phyloP scores from a whole-genome alignment of 805 yeast species.

The Starmerella etchellsii region DNA sequence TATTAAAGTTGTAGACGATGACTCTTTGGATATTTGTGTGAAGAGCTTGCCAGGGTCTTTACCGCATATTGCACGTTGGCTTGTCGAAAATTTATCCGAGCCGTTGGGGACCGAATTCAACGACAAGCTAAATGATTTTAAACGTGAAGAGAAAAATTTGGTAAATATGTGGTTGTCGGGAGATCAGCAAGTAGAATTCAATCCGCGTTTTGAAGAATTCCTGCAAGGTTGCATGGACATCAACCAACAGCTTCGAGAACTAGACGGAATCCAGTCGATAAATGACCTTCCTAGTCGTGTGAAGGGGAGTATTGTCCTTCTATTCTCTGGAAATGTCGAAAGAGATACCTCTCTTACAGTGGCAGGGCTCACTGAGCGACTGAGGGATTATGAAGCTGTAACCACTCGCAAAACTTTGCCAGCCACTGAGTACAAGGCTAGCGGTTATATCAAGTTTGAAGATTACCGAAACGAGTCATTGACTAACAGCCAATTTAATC shows the following conservation, averaged over 20 bases:
- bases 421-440: too few relatives aligned
- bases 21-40: not conserved
- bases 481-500: too few relatives aligned
- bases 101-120: not conserved
- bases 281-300: not conserved
- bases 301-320: not conserved
- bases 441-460: too few relatives aligned
- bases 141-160: not conserved
- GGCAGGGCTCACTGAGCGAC: not conserved
- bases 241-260: not conserved
- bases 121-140: not conserved
- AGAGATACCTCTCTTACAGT: too few relatives aligned
- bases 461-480: too few relatives aligned
- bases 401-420: too few relatives aligned
- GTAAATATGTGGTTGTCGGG: not conserved
- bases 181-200: not conserved
- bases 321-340: not conserved
- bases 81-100: not conserved
- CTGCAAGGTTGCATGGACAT: not conserved
- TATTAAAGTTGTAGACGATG: not conserved
- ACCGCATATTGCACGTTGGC: not conserved
- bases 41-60: not conserved
- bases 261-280: not conserved
- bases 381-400: not conserved
- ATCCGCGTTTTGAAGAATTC: not conserved